Evolutionary conservation across 805 yeast species (phyloP).

Genomic region (Wickerhamomyces strasburgensis): DNA sequence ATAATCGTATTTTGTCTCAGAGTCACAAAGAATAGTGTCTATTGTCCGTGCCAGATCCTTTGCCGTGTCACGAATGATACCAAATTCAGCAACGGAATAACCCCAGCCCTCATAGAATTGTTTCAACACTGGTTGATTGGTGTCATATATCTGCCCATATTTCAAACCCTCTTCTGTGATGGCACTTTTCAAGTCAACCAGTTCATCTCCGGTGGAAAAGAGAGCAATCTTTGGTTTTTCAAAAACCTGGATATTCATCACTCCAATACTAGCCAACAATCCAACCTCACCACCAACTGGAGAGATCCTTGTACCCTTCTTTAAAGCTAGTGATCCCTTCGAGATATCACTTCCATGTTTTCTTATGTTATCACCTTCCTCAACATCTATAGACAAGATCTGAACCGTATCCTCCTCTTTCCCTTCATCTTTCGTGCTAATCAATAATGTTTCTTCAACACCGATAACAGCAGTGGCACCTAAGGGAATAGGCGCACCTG

Average conservation of each 20-base stretch:
- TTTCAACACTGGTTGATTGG: constrained; percentile 44
- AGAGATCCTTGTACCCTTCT: constrained; percentile 33
- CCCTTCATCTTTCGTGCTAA: constrained; percentile 29
- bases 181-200: constrained; percentile 29
- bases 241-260: constrained; percentile 32
- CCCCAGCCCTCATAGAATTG: constrained; percentile 32
- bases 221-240: constrained; percentile 42
- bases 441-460: constrained; percentile 46
- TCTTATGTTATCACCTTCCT: constrained; percentile 41
- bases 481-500: constrained; percentile 54
- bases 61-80: constrained; percentile 42
- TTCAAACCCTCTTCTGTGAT: constrained; percentile 1
- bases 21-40: constrained; percentile 15
- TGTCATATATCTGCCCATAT: constrained; percentile 46
- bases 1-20: constrained; percentile 35
- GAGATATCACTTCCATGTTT: constrained; percentile 43
- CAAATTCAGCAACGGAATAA: constrained; percentile 39
- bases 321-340: constrained; percentile 33
- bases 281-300: constrained; percentile 48
- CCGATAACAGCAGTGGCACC: constrained; percentile 51
- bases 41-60: constrained; percentile 25
- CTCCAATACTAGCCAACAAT: constrained; percentile 42
- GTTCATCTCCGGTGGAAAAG: constrained; percentile 49
- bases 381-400: constrained; percentile 36
- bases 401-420: constrained; percentile 40